Base-by-base conservation (phyloP, 2,329 filamentous ascomycete genomes). In the Westerdykella sp. region DNA sequence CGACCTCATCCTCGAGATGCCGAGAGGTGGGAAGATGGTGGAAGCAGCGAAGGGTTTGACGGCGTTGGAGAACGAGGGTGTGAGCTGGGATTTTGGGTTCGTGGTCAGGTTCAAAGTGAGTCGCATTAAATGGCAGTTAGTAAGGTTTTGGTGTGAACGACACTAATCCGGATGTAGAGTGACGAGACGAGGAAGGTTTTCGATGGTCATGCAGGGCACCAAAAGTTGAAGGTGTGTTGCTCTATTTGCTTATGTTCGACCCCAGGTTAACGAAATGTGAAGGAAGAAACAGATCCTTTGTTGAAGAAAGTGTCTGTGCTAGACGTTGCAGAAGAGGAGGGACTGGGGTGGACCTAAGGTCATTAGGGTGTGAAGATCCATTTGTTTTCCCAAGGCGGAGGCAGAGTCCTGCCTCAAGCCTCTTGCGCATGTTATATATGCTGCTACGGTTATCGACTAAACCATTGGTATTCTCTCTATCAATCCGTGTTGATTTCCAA, bases 321-420 rank as follows among this genome's bases (percentile, higher is more conserved):
- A 46, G 57, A 61, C 31, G 59, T 59, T 43, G 43, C 54, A 2
- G 53, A 52, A 14, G 43, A 61, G 41, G 49, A 48, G 12, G 55
- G 55, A 25, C 23, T 60, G 22, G 57, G 57, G 1, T 59, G 57
- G 57, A n/a, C n/a, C n/a, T n/a, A n/a, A n/a, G n/a, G n/a, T n/a
- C n/a, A n/a, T n/a, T n/a, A n/a, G n/a, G n/a, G n/a, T n/a, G n/a
- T n/a, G n/a, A n/a, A n/a, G n/a, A n/a, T n/a, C n/a, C n/a, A n/a
- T n/a, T n/a, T n/a, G n/a, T n/a, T n/a, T n/a, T n/a, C n/a, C n/a
- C n/a, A n/a, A n/a, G n/a, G n/a, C n/a, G n/a, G n/a, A n/a, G n/a
- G n/a, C n/a, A n/a, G n/a, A n/a, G n/a, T n/a, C n/a, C n/a, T n/a
- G n/a, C n/a, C n/a, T n/a, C n/a, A n/a, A n/a, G n/a, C n/a, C n/a